Percentiles rank a stretch among this genome's conserved stretches.
Evolutionary conservation across 1,139 yeast genomes (phyloP).

Genomic region (Pneumocystis oryctolagi): DNA sequence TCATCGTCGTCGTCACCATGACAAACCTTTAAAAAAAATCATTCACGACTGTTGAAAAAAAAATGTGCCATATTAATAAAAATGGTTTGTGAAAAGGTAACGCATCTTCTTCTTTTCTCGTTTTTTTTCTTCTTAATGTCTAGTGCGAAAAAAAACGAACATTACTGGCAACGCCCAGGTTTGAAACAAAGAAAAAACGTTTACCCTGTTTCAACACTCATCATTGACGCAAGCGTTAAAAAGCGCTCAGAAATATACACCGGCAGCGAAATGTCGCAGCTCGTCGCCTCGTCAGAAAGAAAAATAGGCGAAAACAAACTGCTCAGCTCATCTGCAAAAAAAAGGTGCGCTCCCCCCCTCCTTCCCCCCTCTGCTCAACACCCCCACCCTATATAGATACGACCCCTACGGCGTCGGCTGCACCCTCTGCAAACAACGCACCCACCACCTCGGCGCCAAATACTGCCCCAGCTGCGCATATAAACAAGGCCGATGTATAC

Average conservation of each 20-base stretch:
- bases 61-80: too few species aligned
- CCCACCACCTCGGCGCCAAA: constrained; percentile 1
- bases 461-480: constrained; percentile 1
- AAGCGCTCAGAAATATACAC: not conserved
- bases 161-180: constrained; percentile 1
- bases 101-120: not conserved
- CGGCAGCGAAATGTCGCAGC: not conserved
- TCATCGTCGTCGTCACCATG: too few species aligned
- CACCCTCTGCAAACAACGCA: not conserved
- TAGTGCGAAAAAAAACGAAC: not conserved
- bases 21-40: too few species aligned
- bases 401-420: not conserved
- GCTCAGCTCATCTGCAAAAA: not conserved
- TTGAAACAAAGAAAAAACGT: not conserved
- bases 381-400: too few species aligned
- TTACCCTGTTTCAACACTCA: not conserved
- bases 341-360: too few species aligned
- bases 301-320: constrained; percentile 1
- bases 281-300: not conserved
- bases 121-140: not conserved
- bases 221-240: not conserved
- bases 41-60: too few species aligned
- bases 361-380: too few species aligned
- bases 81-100: not conserved
- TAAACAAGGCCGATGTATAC: not conserved